phyloP scores from a whole-genome alignment of 169 alveolate species.

The Perkinsus marinus region DNA sequence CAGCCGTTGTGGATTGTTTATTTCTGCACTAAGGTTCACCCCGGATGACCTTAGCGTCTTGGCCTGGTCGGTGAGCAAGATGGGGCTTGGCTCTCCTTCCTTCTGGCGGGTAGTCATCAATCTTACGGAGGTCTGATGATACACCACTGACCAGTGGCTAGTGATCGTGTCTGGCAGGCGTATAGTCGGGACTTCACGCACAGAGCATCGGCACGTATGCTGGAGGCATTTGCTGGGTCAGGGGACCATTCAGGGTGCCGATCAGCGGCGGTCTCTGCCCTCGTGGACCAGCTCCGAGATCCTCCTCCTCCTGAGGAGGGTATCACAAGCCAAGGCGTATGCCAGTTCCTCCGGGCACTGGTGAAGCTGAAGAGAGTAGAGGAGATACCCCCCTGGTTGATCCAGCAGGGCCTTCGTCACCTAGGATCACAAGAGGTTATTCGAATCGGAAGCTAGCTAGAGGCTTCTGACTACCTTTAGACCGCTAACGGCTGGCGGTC shows the following conservation, averaged over 20 bases:
- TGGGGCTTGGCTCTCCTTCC: not conserved
- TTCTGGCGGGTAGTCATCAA: not conserved
- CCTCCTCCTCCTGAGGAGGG: not conserved
- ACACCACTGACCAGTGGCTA: not conserved
- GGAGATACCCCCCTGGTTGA: not conserved
- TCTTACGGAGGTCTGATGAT: not conserved
- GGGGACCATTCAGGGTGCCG: not conserved
- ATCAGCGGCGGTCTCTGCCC: not conserved
- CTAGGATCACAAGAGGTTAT: not conserved
- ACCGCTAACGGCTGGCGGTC: not conserved
- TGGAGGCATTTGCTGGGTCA: not conserved
- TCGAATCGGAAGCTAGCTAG: too few relatives aligned
- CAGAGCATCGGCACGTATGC: not conserved
- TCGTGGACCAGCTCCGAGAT: not conserved
- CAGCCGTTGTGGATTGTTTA: not conserved
- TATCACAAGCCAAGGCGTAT: not conserved
- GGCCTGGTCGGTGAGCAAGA: not conserved
- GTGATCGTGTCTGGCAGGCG: not conserved
- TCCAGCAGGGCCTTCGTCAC: not conserved
- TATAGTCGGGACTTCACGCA: not conserved
- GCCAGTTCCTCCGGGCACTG: not conserved
- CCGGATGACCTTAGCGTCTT: not conserved
- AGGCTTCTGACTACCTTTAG: too few relatives aligned
- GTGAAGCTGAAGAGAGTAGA: not conserved
- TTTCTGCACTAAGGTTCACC: not conserved